Conservation (phyloP, 2,329 filamentous ascomycete genomes). For the Fusarium sp. region DNA sequence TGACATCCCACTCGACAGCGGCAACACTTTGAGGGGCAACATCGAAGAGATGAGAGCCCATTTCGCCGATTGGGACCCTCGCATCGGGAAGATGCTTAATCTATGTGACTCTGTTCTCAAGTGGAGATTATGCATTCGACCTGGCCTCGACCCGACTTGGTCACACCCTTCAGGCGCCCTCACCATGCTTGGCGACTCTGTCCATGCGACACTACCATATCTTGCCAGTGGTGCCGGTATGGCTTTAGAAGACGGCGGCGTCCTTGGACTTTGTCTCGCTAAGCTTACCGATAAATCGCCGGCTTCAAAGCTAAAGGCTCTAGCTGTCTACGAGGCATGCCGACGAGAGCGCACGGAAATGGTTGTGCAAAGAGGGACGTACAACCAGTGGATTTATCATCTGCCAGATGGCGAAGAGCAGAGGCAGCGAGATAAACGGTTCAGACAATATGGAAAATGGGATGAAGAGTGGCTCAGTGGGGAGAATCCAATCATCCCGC, state of each 20-base stretch:
- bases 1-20: not conserved
- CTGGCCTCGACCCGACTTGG: slow-evolving; percentile 63
- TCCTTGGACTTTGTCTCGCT: not conserved
- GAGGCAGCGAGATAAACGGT: slow-evolving; percentile 51
- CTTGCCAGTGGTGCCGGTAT: not conserved
- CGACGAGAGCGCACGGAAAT: slow-evolving; percentile 60
- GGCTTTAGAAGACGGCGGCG: not conserved
- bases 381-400: slow-evolving; percentile 71
- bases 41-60: slow-evolving; percentile 59
- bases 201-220: not conserved
- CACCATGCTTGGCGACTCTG: slow-evolving; percentile 3
- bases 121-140: slow-evolving; percentile 69
- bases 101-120: slow-evolving; percentile 69
- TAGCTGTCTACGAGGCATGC: not conserved
- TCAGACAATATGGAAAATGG: not conserved
- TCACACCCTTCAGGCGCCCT: slow-evolving; percentile 58
- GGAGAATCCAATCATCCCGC: slow-evolving; percentile 18
- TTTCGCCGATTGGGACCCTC: slow-evolving; percentile 68
- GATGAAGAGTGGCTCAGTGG: slow-evolving; percentile 2
- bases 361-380: slow-evolving; percentile 68
- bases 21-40: not conserved
- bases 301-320: not conserved
- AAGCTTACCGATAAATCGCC: not conserved
- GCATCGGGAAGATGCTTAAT: slow-evolving; percentile 64
- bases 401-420: slow-evolving; percentile 68